These are phyloP conservation scores for Elsinoe necatrix DNA, from an alignment of 2,329 filamentous ascomycete species.

Conservation along the genomic window DNA sequence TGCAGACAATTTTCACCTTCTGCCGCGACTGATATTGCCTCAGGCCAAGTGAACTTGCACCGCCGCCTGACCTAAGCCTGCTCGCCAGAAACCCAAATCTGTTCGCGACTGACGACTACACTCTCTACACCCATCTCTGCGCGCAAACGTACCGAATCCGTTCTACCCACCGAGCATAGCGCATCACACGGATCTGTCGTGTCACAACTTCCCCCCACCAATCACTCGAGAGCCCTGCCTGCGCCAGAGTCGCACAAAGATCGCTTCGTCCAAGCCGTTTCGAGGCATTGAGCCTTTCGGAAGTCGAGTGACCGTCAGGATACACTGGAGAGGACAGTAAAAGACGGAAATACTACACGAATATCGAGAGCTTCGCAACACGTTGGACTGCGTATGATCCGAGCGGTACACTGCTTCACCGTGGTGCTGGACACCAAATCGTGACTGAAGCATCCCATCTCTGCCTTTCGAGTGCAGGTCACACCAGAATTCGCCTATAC, in stretches of 20 bases:
- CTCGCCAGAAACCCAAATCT: neutral
- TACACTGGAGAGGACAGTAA: neutral
- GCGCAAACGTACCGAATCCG: neutral
- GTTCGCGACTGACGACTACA: neutral
- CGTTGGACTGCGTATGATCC: neutral
- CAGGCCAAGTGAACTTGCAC: conserved; percentile 7
- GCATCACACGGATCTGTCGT: conserved; percentile 7
- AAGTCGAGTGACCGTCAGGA: neutral
- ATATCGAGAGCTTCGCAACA: neutral
- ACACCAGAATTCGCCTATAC: neutral
- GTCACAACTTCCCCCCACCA: neutral
- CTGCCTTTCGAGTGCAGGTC: neutral
- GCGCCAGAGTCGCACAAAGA: conserved; percentile 6
- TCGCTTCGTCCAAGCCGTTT: conserved; percentile 7
- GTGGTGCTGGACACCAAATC: neutral
- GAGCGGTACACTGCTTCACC: neutral
- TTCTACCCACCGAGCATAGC: neutral
- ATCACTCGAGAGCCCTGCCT: neutral
- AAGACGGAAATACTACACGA: neutral
- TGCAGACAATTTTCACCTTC: neutral
- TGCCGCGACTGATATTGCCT: neutral
- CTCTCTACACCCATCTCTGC: neutral
- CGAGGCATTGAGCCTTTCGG: neutral
- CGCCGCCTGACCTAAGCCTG: conserved; percentile 13
- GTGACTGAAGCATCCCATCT: neutral